Conservation (phyloP, 2,329 filamentous ascomycete genomes). For the Aphanoascus verrucosus region DNA sequence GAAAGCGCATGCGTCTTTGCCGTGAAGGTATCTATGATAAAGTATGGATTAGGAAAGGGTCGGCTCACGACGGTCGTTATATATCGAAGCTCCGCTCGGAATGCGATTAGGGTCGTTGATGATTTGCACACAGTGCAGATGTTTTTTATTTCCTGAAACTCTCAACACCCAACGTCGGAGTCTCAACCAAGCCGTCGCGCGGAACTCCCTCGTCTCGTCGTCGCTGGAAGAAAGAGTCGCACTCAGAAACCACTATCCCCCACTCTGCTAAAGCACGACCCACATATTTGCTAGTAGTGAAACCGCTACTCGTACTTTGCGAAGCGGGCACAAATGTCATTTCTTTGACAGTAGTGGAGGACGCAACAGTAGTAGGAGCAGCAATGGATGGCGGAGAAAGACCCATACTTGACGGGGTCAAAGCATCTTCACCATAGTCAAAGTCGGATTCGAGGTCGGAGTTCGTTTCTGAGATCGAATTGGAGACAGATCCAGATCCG, state of each 20-base stretch:
- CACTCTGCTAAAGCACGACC: slow-evolving; percentile 55
- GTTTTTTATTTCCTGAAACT: slow-evolving; percentile 40
- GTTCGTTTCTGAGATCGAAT: slow-evolving; percentile 15
- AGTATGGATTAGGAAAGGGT: too few relatives aligned
- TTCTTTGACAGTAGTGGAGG: slow-evolving; percentile 19
- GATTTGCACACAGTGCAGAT: background rate
- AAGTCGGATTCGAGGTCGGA: slow-evolving; percentile 16
- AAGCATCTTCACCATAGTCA: slow-evolving; percentile 14
- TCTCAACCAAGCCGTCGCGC: slow-evolving; percentile 47
- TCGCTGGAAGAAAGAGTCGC: slow-evolving; percentile 53
- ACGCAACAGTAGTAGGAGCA: slow-evolving; percentile 18
- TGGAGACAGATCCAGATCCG: slow-evolving; percentile 14
- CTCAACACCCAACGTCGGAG: slow-evolving; percentile 52
- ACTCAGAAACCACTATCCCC: slow-evolving; percentile 51
- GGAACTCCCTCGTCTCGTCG: slow-evolving; percentile 53
- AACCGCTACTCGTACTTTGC: background rate
- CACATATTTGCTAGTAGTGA: slow-evolving; percentile 45
- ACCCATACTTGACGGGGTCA: slow-evolving; percentile 8
- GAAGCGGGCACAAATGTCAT: slow-evolving; percentile 19
- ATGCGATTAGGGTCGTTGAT: too few relatives aligned
- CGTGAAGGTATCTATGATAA: too few relatives aligned
- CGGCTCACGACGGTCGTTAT: background rate
- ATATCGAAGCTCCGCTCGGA: too few relatives aligned
- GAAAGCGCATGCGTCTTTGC: too few relatives aligned
- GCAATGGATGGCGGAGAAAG: slow-evolving; percentile 4